These are phyloP conservation scores for Apiospora marii DNA, from an alignment of 2,329 filamentous ascomycete species.

Conservation along the genomic window DNA sequence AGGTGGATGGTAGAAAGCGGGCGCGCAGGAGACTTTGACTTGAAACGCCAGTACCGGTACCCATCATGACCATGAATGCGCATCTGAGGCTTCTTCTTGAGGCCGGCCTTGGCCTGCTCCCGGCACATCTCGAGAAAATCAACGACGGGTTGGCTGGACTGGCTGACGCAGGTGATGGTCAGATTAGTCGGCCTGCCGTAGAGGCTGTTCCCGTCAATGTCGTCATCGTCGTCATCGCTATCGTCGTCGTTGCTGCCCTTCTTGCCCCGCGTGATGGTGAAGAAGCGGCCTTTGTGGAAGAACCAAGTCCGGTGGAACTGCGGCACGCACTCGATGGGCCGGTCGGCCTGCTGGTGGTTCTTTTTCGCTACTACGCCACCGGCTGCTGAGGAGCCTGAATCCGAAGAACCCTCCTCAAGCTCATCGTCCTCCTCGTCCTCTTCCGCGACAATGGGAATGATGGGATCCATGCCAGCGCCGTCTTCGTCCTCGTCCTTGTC, in stretches of 20 bases:
- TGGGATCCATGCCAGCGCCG: background rate
- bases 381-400: background rate
- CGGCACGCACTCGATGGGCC: constrained; percentile 33
- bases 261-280: constrained; percentile 33
- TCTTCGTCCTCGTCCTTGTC: background rate
- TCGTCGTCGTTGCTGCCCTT: constrained; percentile 14
- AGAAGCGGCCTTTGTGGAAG: constrained; percentile 1
- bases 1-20: constrained; percentile 30
- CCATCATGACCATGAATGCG: constrained; percentile 42
- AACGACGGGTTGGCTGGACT: constrained; percentile 8
- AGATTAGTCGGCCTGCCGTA: background rate
- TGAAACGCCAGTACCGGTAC: constrained; percentile 36
- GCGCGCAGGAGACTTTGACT: constrained; percentile 39
- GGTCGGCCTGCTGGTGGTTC: constrained; percentile 43
- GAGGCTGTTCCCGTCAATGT: background rate
- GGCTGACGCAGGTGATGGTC: constrained; percentile 14
- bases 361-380: constrained; percentile 31
- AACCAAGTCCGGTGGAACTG: constrained; percentile 19
- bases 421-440: background rate
- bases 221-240: constrained; percentile 11
- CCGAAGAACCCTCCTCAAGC: background rate
- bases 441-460: background rate
- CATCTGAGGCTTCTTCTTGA: constrained; percentile 10
- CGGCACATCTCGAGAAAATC: constrained; percentile 21
- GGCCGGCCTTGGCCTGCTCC: background rate